A percentile compares a stretch with the other conserved stretches of the same genome.
phyloP scores from a whole-genome alignment of 2,329 filamentous ascomycete genomes.

The Paraphaeosphaeria minitans region DNA sequence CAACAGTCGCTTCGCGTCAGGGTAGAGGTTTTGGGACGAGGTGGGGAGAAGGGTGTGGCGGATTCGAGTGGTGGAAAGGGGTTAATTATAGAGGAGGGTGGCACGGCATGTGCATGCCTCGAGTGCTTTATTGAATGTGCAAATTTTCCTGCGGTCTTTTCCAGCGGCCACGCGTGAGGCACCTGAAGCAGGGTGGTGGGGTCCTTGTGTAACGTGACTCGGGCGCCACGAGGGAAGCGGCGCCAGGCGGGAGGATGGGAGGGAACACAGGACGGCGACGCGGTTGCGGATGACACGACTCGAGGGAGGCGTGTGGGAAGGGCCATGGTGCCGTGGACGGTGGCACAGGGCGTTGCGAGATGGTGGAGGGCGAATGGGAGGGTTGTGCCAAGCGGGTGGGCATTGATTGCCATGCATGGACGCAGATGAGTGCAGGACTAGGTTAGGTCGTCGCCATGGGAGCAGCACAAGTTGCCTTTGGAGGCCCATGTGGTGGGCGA shows the following conservation, averaged over 20 bases:
- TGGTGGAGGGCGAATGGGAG: constrained; percentile 24
- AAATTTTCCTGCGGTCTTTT: constrained; percentile 26
- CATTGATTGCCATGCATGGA: constrained; percentile 28
- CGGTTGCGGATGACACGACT: constrained; percentile 30
- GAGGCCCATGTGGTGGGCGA: constrained; percentile 9
- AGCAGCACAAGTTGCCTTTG: neutral
- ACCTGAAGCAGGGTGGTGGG: constrained; percentile 39
- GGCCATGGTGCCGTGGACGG: constrained; percentile 29
- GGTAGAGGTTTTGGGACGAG: constrained; percentile 28
- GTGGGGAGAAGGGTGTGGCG: constrained; percentile 22
- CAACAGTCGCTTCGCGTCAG: constrained; percentile 54
- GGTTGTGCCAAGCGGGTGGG: constrained; percentile 27
- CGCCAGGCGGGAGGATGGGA: constrained; percentile 34
- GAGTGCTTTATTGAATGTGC: constrained; percentile 38
- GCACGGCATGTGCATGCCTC: constrained; percentile 41
- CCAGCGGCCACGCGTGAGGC: constrained; percentile 41
- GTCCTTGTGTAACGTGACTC: constrained; percentile 33
- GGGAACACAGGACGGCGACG: constrained; percentile 29
- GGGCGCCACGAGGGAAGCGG: constrained; percentile 46
- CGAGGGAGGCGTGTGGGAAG: constrained; percentile 24
- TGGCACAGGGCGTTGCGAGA: constrained; percentile 33
- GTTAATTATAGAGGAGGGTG: constrained; percentile 43
- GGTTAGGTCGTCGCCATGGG: constrained; percentile 4
- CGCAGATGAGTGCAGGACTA: constrained; percentile 10
- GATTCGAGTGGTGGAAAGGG: constrained; percentile 24